Evolutionary conservation across 441 rosid species (phyloP), one percentile per base, ranked within the genome.

Genomic region (Populus hybrid): DNA sequence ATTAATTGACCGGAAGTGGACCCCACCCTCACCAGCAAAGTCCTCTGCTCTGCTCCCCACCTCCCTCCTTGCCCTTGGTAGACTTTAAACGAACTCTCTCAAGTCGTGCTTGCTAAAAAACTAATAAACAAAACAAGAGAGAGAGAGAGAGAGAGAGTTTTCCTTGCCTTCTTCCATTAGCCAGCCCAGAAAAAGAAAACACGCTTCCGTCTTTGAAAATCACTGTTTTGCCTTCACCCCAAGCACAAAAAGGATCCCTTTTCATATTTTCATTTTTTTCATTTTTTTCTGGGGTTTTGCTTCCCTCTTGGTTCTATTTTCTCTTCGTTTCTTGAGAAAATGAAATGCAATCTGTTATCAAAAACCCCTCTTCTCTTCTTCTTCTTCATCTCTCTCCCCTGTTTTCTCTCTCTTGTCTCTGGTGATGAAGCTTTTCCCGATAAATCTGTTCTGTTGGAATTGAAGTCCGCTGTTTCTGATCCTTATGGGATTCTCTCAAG

Each of bases 401-500:
- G 8, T 18, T 54, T 18, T 18, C 61, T 78, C 78, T 59, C 63
- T 66, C 42, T 79, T 34, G 76, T 76, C 32, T 81, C 73, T 30
- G 84, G 82, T 63, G 46, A 59, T 42, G 63, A 61, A 8, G 21
- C 63, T 38, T 36, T 38, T 70, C 82, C 89, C 9, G 98, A 90
- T 63, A 86, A 83, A 82, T 85, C 88, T 42, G 87, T 78, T 77
- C 88, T 94, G 72, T 79, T 94, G 67, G 90, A 87, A 83, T 87
- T 93, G 82, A 95, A 90, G 88, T 81, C 81, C 73, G 82, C 86
- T 1, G 82, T 91, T 14, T 84, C 88, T 21, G 99, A 94, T 81
- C 88, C 90, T 23, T 74, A 85, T 20, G 94, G 94, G 75, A 57
- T 92, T 78, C 94, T 95, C 18, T 81, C 88, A 21, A 82, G 84